Base-by-base conservation (phyloP, 768 basidiomycete genomes). In the Pulveroboletus sp. region DNA sequence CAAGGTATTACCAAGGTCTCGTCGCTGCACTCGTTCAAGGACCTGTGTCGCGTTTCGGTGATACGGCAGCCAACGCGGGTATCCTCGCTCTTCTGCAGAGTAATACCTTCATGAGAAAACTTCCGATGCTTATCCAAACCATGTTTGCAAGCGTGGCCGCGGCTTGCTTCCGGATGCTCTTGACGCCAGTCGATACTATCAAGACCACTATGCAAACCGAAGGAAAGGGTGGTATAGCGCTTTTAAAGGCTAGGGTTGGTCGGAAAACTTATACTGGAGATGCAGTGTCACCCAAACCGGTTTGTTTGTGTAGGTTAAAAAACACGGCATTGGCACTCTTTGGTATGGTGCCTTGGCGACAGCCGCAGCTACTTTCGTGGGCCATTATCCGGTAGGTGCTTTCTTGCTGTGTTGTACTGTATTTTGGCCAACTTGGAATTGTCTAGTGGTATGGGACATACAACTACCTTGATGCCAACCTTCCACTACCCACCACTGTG, bases 121-220 rank as follows among this genome's bases (percentile, higher is more conserved):
- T 90, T 10, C 89, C 88, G 1, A 55, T 72, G 1, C 69, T 77
- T 21, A 61, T 89, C 62, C 86, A 97, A 72, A 91, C 93, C 0
- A 64, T 84, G 16, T 90, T 91, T 55, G 90, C 88, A 0, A 84
- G 82, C 3, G 47, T 89, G 35, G 81, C 86, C 0, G 91, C 91
- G 0, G 94, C 94, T 0, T 72, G 74, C 11, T 97, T 95, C 69
- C 74, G 94, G 43, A 97, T 97, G 82, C 71, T 86, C n/a, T 70
- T 97, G 31, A 95, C 90, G 0, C 95, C 95, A 0, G 78, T 97
- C 43, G 94, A 97, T 68, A 94, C 94, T 1, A 60, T 97, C 54
- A 97, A 97, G 77, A 98, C 95, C 5, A 97, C 93, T 1, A 72
- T 97, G 69, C 95, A 98, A 69, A 89, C 95, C 0, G 85, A 94